Evolutionary conservation across 2,329 filamentous ascomycete species (phyloP).

Genomic region (Coniochaeta sp.): DNA sequence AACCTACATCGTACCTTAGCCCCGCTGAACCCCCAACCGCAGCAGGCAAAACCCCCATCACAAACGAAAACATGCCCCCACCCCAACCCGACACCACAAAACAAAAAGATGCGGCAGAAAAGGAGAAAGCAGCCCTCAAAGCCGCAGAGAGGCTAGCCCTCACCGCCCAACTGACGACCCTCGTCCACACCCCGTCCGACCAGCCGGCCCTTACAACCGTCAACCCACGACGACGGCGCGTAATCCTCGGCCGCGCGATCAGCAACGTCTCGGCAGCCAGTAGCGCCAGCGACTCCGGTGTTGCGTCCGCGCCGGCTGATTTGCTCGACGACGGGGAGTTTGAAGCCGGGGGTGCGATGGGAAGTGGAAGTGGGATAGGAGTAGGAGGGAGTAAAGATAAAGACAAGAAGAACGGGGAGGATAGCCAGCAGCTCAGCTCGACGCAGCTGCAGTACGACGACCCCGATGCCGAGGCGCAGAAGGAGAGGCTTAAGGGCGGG

Average conservation of each 20-base stretch:
- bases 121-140: conserved; percentile 10
- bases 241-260: conserved; percentile 50
- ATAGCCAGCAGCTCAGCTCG: conserved; percentile 34
- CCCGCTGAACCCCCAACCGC: not conserved
- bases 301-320: too few species aligned
- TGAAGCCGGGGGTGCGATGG: too few species aligned
- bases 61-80: conserved; percentile 10
- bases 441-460: conserved; percentile 51
- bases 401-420: not conserved
- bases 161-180: conserved; percentile 32
- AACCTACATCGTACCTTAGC: not conserved
- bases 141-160: conserved; percentile 33
- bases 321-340: too few species aligned
- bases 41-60: not conserved
- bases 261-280: conserved; percentile 51
- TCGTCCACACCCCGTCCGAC: conserved; percentile 28
- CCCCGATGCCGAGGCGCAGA: conserved; percentile 37
- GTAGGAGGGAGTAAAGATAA: conserved; percentile 4
- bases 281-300: conserved; percentile 30
- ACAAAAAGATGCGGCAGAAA: conserved; percentile 6
- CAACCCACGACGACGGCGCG: conserved; percentile 32
- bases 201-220: too few species aligned
- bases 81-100: not conserved
- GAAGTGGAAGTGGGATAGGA: conserved; percentile 14
- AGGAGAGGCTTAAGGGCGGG: conserved; percentile 30